Base-by-base conservation (phyloP, 139 green algal species). In the Tetraselmis chui region DNA sequence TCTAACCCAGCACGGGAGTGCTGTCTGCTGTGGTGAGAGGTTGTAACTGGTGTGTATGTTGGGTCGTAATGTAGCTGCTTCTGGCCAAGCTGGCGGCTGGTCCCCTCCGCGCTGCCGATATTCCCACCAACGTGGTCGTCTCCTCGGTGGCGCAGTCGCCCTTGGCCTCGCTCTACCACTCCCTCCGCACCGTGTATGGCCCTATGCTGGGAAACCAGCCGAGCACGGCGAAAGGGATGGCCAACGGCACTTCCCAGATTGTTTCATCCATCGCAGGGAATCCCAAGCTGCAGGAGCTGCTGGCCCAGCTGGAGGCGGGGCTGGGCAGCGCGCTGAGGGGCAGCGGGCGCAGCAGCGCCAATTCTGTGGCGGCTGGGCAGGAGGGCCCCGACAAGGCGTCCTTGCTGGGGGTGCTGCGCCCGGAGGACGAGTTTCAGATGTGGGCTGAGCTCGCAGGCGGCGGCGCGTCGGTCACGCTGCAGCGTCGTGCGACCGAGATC, bases 221-320 rank as follows among this genome's bases (percentile, higher is more conserved):
- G 18, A 67, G 30, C 59, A 0, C 22, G 81, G 30, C 29, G 1
- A 85, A 76, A 23, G 79, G 59, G 11, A 26, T 67, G 45, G 45
- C 45, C 45, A 67, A 67, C 18, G 45, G 45, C 18, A 67, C 45
- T 18, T 5, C 45, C 18, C 11, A 5, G 45, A 5, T 25, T 67
- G 45, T 67, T 18, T 25, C 45, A 5, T 67, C 30, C 74, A 32
- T 58, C 2, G 28, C 82, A 28, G 27, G 89, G 28, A 84, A 90
- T 26, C 83, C 77, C 18, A 82, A 86, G 30, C 83, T 94, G 24
- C 29, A 80, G 2, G 90, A 92, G 32, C 85, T 94, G 30, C 74
- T 94, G 58, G 31, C 79, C 59, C 85, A 94, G 75, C 85, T 94
- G 76, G 79, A 92, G 76, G 89, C 89, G 1, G 90, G 90, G 0